These are phyloP conservation scores for Tritrichomonas musculus DNA, from an alignment of 208 protist genomes.

Conservation along the genomic window DNA sequence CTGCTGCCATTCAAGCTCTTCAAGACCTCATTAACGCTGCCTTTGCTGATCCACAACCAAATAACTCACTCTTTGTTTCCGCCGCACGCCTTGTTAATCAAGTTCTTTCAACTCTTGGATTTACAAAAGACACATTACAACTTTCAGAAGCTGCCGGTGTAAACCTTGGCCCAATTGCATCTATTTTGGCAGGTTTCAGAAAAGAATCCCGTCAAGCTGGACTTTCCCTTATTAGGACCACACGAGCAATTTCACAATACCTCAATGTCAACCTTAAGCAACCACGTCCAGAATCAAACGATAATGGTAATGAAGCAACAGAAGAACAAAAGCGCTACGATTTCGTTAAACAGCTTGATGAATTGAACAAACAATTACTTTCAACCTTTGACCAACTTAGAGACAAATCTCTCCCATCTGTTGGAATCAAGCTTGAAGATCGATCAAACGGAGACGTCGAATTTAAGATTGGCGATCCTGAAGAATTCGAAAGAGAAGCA, in stretches of 20 bases:
- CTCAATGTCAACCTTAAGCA: neutral
- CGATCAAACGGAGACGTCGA: slow-evolving; percentile 23
- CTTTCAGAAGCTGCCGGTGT: neutral
- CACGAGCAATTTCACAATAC: neutral
- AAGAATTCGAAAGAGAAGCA: neutral
- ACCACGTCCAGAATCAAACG: neutral
- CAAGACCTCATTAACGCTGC: neutral
- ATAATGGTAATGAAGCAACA: neutral
- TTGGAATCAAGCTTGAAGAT: slow-evolving; percentile 56
- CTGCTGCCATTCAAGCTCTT: neutral
- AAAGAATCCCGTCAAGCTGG: neutral
- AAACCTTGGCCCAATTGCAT: neutral
- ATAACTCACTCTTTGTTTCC: neutral
- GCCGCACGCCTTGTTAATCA: neutral
- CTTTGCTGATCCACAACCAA: neutral
- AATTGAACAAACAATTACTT: neutral
- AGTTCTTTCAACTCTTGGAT: neutral
- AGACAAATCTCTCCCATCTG: slow-evolving; percentile 43
- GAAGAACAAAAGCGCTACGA: neutral
- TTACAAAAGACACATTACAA: neutral
- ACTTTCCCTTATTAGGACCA: neutral
- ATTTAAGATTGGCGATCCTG: slow-evolving; percentile 51
- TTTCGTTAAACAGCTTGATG: neutral
- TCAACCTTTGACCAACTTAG: slow-evolving; percentile 40
- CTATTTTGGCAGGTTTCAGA: neutral